Conservation (phyloP, 2,329 filamentous ascomycete genomes). For the Rhynchosporium graminicola region DNA sequence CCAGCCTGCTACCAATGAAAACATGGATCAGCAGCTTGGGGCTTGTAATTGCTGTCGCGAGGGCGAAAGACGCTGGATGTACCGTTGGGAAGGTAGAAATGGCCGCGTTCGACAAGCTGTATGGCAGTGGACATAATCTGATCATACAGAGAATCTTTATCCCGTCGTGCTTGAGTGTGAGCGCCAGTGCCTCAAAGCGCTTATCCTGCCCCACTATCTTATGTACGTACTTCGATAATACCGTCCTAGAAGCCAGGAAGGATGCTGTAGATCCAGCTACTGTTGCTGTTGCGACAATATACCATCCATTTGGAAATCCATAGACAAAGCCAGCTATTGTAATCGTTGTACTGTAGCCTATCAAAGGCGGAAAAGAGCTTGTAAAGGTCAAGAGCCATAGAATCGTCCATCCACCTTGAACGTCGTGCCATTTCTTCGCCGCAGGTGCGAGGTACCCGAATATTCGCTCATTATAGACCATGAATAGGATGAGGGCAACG, state of each 20-base stretch:
- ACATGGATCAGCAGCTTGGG: slow-evolving; percentile 91
- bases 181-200: slow-evolving; percentile 82
- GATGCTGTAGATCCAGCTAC: slow-evolving; percentile 75
- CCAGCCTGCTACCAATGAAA: slow-evolving; percentile 85
- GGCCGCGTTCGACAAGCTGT: slow-evolving; percentile 90
- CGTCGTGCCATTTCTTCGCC: slow-evolving; percentile 74
- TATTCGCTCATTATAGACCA: slow-evolving; percentile 78
- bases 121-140: slow-evolving; percentile 87
- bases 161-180: slow-evolving; percentile 89
- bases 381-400: slow-evolving; percentile 66
- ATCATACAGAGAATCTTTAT: slow-evolving; percentile 89
- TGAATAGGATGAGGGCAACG: slow-evolving; percentile 65
- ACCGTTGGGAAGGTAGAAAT: slow-evolving; percentile 92
- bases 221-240: slow-evolving; percentile 78
- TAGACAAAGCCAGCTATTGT: slow-evolving; percentile 72
- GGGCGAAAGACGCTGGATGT: slow-evolving; percentile 69
- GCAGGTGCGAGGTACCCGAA: slow-evolving; percentile 74
- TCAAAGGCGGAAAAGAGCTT: slow-evolving; percentile 69
- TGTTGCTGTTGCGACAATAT: slow-evolving; percentile 73
- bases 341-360: slow-evolving; percentile 68
- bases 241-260: slow-evolving; percentile 77
- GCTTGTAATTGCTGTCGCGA: slow-evolving; percentile 78
- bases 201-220: slow-evolving; percentile 79
- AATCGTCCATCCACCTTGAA: slow-evolving; percentile 69
- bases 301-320: slow-evolving; percentile 70